These are phyloP conservation scores for Nakaseomyces bracarensis DNA, from an alignment of 1,139 yeast genomes.

Conservation along the genomic window DNA sequence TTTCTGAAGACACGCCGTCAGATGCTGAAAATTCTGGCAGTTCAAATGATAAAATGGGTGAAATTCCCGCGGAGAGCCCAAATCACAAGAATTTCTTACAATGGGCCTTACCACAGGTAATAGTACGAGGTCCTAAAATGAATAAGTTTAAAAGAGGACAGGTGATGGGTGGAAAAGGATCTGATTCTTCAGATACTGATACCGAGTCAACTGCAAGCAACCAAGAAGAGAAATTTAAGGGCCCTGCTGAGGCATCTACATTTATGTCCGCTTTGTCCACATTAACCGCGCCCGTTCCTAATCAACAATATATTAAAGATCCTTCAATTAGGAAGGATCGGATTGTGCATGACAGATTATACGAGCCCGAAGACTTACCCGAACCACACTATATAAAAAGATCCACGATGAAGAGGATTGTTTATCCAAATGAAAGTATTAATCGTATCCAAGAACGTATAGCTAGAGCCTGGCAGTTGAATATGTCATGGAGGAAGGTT, in stretches of 20 bases:
- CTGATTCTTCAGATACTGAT: conserved; percentile 16
- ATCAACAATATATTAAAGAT: conserved; percentile 53
- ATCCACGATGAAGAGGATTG: conserved; percentile 20
- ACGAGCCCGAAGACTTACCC: conserved; percentile 60
- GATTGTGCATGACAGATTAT: conserved; percentile 74
- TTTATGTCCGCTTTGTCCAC: conserved; percentile 50
- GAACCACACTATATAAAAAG: conserved; percentile 35
- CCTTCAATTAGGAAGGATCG: conserved; percentile 49
- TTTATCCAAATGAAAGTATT: conserved; percentile 28
- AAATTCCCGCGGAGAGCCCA: conserved; percentile 33
- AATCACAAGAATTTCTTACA: conserved; percentile 24
- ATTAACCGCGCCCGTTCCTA: conserved; percentile 78
- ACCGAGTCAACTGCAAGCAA: conserved; percentile 13
- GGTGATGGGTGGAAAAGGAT: conserved; percentile 14
- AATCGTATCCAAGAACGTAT: conserved; percentile 65
- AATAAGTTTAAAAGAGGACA: conserved; percentile 32
- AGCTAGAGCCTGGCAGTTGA: conserved; percentile 82
- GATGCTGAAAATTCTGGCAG: conserved; percentile 1
- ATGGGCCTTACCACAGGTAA: conserved; percentile 23
- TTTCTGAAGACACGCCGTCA: conserved; percentile 2
- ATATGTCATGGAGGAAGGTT: conserved; percentile 87
- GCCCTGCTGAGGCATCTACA: conserved; percentile 51
- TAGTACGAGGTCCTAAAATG: conserved; percentile 21
- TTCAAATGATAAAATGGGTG: conserved; percentile 22
- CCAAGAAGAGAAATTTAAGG: conserved; percentile 27